phyloP scores from a whole-genome alignment of 169 alveolate species.

The Plasmodium blacklocki region DNA sequence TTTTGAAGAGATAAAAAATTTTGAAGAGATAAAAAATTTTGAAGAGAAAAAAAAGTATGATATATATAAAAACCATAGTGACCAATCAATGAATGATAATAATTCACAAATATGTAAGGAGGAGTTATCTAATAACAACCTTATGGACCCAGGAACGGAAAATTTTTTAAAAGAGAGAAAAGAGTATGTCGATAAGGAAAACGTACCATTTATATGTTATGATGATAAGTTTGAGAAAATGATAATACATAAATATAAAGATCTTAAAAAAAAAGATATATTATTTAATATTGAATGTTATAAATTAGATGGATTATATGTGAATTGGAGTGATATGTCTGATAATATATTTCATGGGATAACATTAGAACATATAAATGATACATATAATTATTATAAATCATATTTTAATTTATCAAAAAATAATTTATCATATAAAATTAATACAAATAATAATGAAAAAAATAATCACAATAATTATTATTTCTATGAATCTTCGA shows the following conservation, averaged over 20 bases:
- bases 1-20: not conserved
- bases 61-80: too few relatives aligned
- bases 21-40: not conserved
- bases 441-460: not conserved
- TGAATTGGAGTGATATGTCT: slow-evolving; percentile 40
- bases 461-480: too few relatives aligned
- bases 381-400: slow-evolving; percentile 45
- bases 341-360: slow-evolving; percentile 25
- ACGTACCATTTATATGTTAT: not conserved
- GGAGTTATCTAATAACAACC: not conserved
- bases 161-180: slow-evolving; percentile 51
- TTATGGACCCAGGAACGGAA: slow-evolving; percentile 14
- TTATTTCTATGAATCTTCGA: too few relatives aligned
- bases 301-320: slow-evolving; percentile 15
- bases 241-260: slow-evolving; percentile 61
- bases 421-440: slow-evolving; percentile 1
- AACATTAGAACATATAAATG: slow-evolving; percentile 50
- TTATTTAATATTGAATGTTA: slow-evolving; percentile 60
- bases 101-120: not conserved
- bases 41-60: not conserved
- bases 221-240: slow-evolving; percentile 28
- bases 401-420: slow-evolving; percentile 49
- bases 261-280: slow-evolving; percentile 63
- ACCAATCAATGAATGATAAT: too few relatives aligned
- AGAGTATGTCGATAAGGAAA: slow-evolving; percentile 15